Conservation (phyloP, 1,284 basidiomycete species). For the Apiotrichum siamense region DNA sequence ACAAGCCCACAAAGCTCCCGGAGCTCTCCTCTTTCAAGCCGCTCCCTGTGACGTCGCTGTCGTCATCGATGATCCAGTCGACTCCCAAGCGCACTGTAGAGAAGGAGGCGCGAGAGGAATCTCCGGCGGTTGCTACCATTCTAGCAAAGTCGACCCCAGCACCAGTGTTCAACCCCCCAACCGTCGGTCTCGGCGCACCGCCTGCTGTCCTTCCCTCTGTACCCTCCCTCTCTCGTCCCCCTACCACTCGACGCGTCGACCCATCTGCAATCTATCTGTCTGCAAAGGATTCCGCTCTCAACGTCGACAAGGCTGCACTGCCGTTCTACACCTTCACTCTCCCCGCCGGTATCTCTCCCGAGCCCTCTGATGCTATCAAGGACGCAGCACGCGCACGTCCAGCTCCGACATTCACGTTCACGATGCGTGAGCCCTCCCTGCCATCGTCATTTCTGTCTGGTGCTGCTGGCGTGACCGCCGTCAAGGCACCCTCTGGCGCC, state of each 20-base stretch:
- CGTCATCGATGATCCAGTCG: constrained; percentile 7
- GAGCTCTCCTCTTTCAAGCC: constrained; percentile 16
- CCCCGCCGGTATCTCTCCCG: background rate
- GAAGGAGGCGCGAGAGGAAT: background rate
- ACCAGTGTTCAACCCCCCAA: constrained; percentile 11
- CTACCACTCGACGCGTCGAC: constrained; percentile 3
- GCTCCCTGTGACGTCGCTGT: constrained; percentile 6
- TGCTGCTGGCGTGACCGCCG: constrained; percentile 1
- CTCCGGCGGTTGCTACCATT: constrained; percentile 9
- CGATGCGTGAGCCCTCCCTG: constrained; percentile 1
- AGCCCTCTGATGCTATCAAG: constrained; percentile 18
- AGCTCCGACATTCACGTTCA: constrained; percentile 13
- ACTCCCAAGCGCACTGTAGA: background rate
- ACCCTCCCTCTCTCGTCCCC: background rate
- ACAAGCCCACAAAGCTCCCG: background rate
- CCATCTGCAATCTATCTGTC: constrained; percentile 24
- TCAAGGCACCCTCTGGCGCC: constrained; percentile 6
- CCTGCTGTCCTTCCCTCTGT: background rate
- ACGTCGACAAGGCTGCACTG: constrained; percentile 27
- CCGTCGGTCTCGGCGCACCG: constrained; percentile 12
- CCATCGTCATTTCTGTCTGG: background rate
- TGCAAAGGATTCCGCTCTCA: constrained; percentile 35
- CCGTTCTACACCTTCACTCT: constrained; percentile 33
- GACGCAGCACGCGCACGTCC: constrained; percentile 3
- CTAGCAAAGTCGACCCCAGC: constrained; percentile 8